A percentile compares a stretch with the other conserved stretches of the same genome.
Evolutionary conservation across 495 filamentous ascomycete genomes (phyloP).

Genomic region (Lichina pygmaea): DNA sequence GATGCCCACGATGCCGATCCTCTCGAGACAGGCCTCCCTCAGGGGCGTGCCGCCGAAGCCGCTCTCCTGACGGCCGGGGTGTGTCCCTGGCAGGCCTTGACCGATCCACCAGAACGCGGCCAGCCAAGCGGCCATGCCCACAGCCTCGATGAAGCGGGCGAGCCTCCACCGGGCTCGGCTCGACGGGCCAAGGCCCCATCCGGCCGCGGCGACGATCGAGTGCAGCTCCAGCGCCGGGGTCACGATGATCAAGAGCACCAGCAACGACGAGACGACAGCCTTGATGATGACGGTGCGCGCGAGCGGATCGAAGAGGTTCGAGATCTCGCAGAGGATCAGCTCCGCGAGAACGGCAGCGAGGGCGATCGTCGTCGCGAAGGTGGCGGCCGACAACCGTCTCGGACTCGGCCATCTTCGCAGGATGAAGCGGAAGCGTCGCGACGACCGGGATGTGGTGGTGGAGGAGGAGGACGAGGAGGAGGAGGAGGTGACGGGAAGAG

Average conservation of each 20-base stretch:
- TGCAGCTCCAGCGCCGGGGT: constrained; percentile 49
- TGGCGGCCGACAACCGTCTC: constrained; percentile 19
- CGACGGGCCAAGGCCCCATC: constrained; percentile 22
- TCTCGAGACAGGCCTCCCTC: constrained; percentile 45
- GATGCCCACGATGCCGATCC: constrained; percentile 58
- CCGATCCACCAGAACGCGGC: constrained; percentile 49
- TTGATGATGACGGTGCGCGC: constrained; percentile 34
- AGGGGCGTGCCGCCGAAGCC: constrained; percentile 16
- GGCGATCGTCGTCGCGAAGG: constrained; percentile 46
- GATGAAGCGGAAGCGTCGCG: constrained; percentile 12
- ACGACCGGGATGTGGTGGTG: not conserved
- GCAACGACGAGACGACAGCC: constrained; percentile 32
- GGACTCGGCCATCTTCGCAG: constrained; percentile 1
- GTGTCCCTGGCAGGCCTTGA: constrained; percentile 27
- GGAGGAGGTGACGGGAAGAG: not conserved
- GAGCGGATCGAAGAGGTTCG: constrained; percentile 32
- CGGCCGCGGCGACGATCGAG: constrained; percentile 29
- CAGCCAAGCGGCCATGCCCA: constrained; percentile 33
- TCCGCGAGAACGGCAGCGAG: constrained; percentile 47
- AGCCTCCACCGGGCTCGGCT: constrained; percentile 19
- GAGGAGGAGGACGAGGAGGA: constrained; percentile 3
- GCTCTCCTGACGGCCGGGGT: constrained; percentile 7
- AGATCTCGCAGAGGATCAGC: constrained; percentile 53
- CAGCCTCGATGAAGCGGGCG: constrained; percentile 12
- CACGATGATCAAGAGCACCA: constrained; percentile 36